phyloP scores from a whole-genome alignment of 352 stramenopile genomes.

The Globisporangium paddicum region DNA sequence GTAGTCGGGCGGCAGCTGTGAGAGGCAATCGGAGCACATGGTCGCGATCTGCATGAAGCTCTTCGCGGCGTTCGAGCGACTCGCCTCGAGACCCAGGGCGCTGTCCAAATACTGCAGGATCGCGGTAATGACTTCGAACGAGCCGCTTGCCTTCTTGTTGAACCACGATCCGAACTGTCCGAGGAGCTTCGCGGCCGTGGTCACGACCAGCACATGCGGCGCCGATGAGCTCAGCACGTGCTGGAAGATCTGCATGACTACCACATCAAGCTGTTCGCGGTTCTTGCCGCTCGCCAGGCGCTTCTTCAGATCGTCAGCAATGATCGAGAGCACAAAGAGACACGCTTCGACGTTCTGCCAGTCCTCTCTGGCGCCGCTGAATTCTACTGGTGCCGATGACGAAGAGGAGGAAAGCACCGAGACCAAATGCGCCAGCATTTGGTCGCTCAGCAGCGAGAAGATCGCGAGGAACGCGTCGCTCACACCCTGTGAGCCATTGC shows the following conservation, averaged over 20 bases:
- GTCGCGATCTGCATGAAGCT: conserved; percentile 76
- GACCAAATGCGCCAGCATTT: conserved; percentile 40
- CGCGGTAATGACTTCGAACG: conserved; percentile 34
- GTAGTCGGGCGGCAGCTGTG: conserved; percentile 37
- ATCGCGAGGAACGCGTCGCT: conserved; percentile 47
- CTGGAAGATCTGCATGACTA: conserved; percentile 44
- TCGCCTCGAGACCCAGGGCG: conserved; percentile 29
- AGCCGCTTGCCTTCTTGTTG: conserved; percentile 30
- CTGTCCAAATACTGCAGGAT: conserved; percentile 55
- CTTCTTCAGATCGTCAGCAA: conserved; percentile 61
- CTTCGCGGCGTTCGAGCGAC: conserved; percentile 43
- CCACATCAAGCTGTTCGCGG: conserved; percentile 26
- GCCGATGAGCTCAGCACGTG: conserved; percentile 24
- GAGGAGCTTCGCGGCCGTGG: conserved; percentile 38
- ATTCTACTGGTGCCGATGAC: background rate
- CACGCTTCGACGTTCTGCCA: conserved; percentile 56
- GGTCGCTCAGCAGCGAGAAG: conserved; percentile 48
- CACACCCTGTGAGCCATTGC: conserved; percentile 54
- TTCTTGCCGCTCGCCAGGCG: conserved; percentile 20
- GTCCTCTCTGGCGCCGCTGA: conserved; percentile 9
- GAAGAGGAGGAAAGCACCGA: conserved; percentile 18
- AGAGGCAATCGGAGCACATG: conserved; percentile 36
- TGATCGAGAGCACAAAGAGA: conserved; percentile 48
- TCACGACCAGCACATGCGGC: conserved; percentile 39
- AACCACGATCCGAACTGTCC: conserved; percentile 62